Conservation (phyloP, 352 stramenopile genomes). For the Thalassiosira exigua region DNA sequence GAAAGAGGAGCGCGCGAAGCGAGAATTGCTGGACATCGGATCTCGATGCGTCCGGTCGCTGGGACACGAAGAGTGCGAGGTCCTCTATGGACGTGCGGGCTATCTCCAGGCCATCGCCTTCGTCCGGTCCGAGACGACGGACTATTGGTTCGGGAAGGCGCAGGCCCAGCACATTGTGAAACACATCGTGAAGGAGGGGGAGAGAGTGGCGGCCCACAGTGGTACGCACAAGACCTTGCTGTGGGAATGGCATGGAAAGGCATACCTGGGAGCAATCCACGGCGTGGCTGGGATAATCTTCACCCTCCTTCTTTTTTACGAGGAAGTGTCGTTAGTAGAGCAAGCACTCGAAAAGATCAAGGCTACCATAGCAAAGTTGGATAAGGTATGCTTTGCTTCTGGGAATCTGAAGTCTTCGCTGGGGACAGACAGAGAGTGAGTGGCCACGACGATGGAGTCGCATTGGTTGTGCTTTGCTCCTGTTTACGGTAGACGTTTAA, state of each 20-base stretch:
- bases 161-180: conserved; percentile 27
- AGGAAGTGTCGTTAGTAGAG: conserved; percentile 37
- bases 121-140: conserved; percentile 45
- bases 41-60: not conserved
- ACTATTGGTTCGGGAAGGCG: conserved; percentile 33
- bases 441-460: too few species aligned
- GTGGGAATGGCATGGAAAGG: conserved; percentile 73
- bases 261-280: conserved; percentile 76
- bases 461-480: too few species aligned
- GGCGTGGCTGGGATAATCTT: conserved; percentile 77
- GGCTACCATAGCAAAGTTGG: conserved; percentile 47
- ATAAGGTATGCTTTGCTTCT: conserved; percentile 32
- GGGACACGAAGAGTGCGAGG: conserved; percentile 50
- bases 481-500: too few species aligned
- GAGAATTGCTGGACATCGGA: conserved; percentile 18
- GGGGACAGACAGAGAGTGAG: conserved; percentile 1
- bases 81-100: conserved; percentile 63
- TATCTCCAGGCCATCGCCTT: conserved; percentile 63
- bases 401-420: conserved; percentile 49
- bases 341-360: conserved; percentile 28
- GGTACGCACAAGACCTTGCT: conserved; percentile 44
- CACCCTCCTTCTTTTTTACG: conserved; percentile 57
- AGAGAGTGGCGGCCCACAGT: conserved; percentile 16
- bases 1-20: conserved; percentile 10
- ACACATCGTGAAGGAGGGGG: conserved; percentile 51